Evolutionary conservation across 2,329 filamentous ascomycete species (phyloP), one percentile per base, ranked within the genome.

Genomic region (Neopestalotiopsis sp.): DNA sequence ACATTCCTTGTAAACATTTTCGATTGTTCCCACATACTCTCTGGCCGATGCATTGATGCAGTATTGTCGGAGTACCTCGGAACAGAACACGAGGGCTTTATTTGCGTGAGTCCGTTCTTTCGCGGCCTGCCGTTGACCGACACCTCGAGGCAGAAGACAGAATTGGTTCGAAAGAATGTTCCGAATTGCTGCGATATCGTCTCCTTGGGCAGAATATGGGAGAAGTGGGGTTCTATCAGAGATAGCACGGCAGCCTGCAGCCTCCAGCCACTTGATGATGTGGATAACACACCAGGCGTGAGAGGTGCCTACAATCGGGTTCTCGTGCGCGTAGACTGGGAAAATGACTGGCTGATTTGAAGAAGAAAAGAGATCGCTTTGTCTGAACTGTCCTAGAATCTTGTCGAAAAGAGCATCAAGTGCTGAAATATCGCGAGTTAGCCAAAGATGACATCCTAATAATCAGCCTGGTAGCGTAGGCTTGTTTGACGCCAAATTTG

Each of bases 291-390:
- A 62, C n/a, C 30, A 49, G 49, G 61, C 64, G 40, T 66, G 24
- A 30, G 67, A 60, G 24, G 45, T 38, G 7, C 40, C 65, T n/a
- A 45, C 28, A 1, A 49, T 6, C 1, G 20, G 13, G 20, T 71
- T 71, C 4, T 69, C 70, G 30, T 71, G 70, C 4, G 70, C 70
- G 28, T 71, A 71, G 13, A 71, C 70, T 30, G 70, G 56, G 38
- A 71, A 70, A 30, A 67, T 30, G 17, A 28, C 67, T 7, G 70
- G 67, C 5, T 63, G 62, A n/a, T 64, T 56, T 4, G 61, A n/a
- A 12, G 30, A 17, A 17, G 65, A 59, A 62, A 71, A 71, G 2
- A 65, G 20, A 10, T 71, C 69, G 4, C 12, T 66, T 0, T 49
- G 45, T 30, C 42, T 61, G 49, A 68, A 45, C 4, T 2, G 12